Evolutionary conservation across 176 grass and related monocot genomes (phyloP).

Genomic region (Elymus sibiricus): DNA sequence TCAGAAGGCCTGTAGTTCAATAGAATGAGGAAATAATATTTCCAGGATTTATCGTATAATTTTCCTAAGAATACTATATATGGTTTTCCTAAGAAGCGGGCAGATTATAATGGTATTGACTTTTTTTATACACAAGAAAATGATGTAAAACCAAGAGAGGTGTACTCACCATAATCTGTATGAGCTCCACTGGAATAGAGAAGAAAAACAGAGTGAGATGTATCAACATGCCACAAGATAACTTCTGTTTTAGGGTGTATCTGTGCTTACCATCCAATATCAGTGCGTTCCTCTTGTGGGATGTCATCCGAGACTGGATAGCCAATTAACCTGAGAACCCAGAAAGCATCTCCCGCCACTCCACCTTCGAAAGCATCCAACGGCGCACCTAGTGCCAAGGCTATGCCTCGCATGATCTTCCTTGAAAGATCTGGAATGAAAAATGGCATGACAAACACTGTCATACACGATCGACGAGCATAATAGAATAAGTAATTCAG

Average conservation of each 20-base stretch:
- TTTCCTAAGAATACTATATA: background rate
- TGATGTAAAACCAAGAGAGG: background rate
- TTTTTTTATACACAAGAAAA: background rate
- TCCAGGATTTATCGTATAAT: background rate
- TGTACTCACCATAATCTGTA: constrained; percentile 89
- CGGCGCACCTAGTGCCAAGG: constrained; percentile 67
- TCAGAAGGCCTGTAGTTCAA: constrained; percentile 64
- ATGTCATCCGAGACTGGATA: constrained; percentile 86
- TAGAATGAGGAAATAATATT: background rate
- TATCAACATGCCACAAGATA: background rate
- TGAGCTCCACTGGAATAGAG: constrained; percentile 63
- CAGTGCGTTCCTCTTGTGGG: constrained; percentile 66
- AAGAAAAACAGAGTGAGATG: constrained; percentile 19
- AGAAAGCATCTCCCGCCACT: constrained; percentile 67
- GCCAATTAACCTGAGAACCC: constrained; percentile 83
- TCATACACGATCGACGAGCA: background rate
- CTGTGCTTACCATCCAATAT: constrained; percentile 68
- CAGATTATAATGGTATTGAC: background rate
- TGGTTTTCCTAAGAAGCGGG: background rate
- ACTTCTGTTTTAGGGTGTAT: background rate
- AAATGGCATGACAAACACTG: background rate
- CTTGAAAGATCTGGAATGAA: constrained; percentile 71
- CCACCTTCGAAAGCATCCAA: constrained; percentile 75
- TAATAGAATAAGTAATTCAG: constrained; percentile 7
- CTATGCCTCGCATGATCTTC: constrained; percentile 95